These are phyloP conservation scores for Pseudonitzschia multiseries DNA, from an alignment of 108 stramenopile genomes.

Conservation along the genomic window DNA sequence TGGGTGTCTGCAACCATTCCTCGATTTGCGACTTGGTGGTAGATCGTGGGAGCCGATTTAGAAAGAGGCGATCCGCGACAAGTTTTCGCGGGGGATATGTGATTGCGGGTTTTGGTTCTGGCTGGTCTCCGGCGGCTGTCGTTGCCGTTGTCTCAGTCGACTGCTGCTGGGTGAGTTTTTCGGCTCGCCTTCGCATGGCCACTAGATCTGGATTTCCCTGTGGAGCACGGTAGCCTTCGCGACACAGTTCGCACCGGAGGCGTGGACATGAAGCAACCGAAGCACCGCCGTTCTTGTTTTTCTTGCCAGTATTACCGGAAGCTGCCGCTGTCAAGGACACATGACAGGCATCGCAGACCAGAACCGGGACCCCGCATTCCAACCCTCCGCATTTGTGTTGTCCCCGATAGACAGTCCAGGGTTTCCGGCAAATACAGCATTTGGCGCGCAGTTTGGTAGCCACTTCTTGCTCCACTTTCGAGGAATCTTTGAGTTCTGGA, in stretches of 20 bases:
- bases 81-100: constrained; percentile 5
- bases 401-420: constrained; percentile 52
- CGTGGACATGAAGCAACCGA: constrained; percentile 17
- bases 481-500: constrained; percentile 33
- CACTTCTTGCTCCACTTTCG: constrained; percentile 45
- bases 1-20: constrained; percentile 25
- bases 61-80: constrained; percentile 43
- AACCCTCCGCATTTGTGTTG: constrained; percentile 48
- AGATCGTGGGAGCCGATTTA: constrained; percentile 43
- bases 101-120: neutral
- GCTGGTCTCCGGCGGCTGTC: too few species aligned
- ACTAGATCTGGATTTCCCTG: constrained; percentile 51
- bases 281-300: constrained; percentile 10
- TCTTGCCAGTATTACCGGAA: neutral
- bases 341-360: constrained; percentile 55
- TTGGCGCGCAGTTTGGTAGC: constrained; percentile 27
- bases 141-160: neutral
- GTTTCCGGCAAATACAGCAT: constrained; percentile 52
- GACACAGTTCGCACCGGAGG: constrained; percentile 54
- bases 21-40: constrained; percentile 44
- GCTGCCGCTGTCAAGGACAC: constrained; percentile 1
- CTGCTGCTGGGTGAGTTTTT: constrained; percentile 23
- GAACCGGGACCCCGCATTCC: constrained; percentile 76
- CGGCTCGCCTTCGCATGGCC: constrained; percentile 50
- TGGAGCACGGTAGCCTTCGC: constrained; percentile 54